Conservation (phyloP, 306 rosid species). For the Albizia julibrissin region DNA sequence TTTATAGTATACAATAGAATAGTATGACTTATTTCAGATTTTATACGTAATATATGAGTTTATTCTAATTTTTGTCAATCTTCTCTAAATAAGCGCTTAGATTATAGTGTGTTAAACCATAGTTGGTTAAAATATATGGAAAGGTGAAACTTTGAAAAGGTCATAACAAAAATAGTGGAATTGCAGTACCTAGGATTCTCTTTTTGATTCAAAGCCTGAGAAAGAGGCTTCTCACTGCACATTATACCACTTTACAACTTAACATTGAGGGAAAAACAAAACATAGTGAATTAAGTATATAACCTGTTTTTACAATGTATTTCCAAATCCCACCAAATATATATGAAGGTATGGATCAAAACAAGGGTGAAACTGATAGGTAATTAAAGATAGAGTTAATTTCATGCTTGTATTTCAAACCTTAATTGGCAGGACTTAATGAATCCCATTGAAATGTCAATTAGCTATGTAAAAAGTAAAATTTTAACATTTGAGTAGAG, state of each 20-base stretch:
- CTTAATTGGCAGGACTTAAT: slow-evolving; percentile 84
- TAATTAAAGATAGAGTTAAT: background rate
- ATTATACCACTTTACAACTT: slow-evolving; percentile 35
- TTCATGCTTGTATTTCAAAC: slow-evolving; percentile 80
- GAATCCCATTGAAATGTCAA: slow-evolving; percentile 92
- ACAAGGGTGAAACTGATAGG: slow-evolving; percentile 26
- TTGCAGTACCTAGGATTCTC: too few species aligned
- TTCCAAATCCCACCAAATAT: slow-evolving; percentile 49
- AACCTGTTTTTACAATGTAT: slow-evolving; percentile 20
- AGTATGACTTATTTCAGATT: too few species aligned
- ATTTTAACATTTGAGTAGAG: too few species aligned
- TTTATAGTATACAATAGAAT: too few species aligned
- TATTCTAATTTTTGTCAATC: too few species aligned
- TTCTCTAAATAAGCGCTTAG: too few species aligned
- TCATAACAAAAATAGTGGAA: too few species aligned
- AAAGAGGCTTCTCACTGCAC: slow-evolving; percentile 31
- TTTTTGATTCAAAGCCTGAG: slow-evolving; percentile 65
- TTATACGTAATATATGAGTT: too few species aligned
- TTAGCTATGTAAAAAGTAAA: too few species aligned
- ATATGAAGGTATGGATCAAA: slow-evolving; percentile 27
- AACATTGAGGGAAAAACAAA: slow-evolving; percentile 17
- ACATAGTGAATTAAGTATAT: slow-evolving; percentile 8
- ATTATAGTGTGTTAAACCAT: too few species aligned
- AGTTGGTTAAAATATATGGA: too few species aligned
- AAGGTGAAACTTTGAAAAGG: too few species aligned